Percentiles rank a stretch among this genome's conserved stretches.
phyloP scores from a whole-genome alignment of 352 stramenopile species.

The Aphanomyces invadans region DNA sequence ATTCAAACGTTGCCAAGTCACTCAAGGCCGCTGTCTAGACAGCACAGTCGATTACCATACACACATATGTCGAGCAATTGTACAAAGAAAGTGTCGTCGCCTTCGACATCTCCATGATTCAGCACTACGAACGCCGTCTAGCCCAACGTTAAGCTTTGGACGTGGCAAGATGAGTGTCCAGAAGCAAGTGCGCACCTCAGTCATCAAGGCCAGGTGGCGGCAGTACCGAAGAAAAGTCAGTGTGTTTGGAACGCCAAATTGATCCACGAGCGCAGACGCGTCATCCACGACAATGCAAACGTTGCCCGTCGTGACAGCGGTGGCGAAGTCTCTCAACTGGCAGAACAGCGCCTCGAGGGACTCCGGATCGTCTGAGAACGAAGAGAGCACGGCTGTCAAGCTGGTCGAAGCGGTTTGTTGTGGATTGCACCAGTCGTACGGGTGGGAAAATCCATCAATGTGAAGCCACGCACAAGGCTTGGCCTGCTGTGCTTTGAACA shows the following conservation, averaged over 20 bases:
- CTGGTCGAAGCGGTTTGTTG: no score
- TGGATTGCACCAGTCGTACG: slow-evolving; percentile 19
- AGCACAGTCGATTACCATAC: background rate
- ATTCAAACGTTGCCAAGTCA: slow-evolving; percentile 50
- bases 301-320: no score
- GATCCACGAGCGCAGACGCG: slow-evolving; percentile 50
- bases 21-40: slow-evolving; percentile 37
- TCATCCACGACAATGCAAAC: slow-evolving; percentile 50
- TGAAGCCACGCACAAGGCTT: slow-evolving; percentile 7
- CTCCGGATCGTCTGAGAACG: background rate
- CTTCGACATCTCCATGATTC: slow-evolving; percentile 44
- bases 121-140: slow-evolving; percentile 49
- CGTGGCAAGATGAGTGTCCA: slow-evolving; percentile 5
- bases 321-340: background rate
- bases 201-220: slow-evolving; percentile 45
- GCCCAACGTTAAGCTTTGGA: background rate
- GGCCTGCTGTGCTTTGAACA: background rate
- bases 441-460: slow-evolving; percentile 21
- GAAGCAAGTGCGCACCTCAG: slow-evolving; percentile 30
- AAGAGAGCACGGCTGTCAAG: background rate
- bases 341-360: slow-evolving; percentile 1
- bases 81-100: slow-evolving; percentile 1
- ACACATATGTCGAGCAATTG: background rate
- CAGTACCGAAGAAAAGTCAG: slow-evolving; percentile 56
- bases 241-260: slow-evolving; percentile 36